Evolutionary conservation across 2,329 filamentous ascomycete species (phyloP), one percentile per base, ranked within the genome.

Genomic region (Verticillium zaregamsianum): DNA sequence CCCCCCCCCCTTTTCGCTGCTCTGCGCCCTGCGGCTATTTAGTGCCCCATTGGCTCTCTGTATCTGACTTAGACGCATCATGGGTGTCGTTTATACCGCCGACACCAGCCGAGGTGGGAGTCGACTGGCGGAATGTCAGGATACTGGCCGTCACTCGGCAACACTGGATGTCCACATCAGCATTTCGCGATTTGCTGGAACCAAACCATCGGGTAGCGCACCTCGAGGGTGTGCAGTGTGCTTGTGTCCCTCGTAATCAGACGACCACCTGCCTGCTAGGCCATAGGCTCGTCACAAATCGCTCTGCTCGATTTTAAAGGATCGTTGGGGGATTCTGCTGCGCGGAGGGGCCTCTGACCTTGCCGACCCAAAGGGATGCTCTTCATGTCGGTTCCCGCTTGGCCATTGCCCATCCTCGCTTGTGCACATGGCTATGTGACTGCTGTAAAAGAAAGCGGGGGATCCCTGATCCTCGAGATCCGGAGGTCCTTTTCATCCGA

Each of bases 121-220:
- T 52, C 5, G n/a, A 52, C 45, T 12, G 20, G n/a, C 45, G 12
- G 45, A 52, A 9, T 12, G 3, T 2, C 20, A 25, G 7, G 9
- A 3, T 9, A 45, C 8, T 17, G 45, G 11, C 45, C n/a, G 20
- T 23, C 9, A n/a, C 17, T 52, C 12, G 39, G 45, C 45, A 52
- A 23, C 45, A 52, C 20, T 52, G 28, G 45, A 52, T 20, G 45
- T 52, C 20, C 20, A 52, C 11, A 23, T 5, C 20, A 25, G 45
- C 8, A 52, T 25, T 12, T 7, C 20, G 20, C 20, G n/a, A 25
- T 25, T 23, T 52, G 20, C 28, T 20, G 31, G 54, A 35, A 37
- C 58, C 58, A 59, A 14, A 59, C 31, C 33, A 31, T 59, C 58
- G 58, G 58, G 58, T 59, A 59, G 58, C 15, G 58, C 35, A 37